Evolutionary conservation across 2,329 filamentous ascomycete species (phyloP).

Genomic region (Cadophora sp.): DNA sequence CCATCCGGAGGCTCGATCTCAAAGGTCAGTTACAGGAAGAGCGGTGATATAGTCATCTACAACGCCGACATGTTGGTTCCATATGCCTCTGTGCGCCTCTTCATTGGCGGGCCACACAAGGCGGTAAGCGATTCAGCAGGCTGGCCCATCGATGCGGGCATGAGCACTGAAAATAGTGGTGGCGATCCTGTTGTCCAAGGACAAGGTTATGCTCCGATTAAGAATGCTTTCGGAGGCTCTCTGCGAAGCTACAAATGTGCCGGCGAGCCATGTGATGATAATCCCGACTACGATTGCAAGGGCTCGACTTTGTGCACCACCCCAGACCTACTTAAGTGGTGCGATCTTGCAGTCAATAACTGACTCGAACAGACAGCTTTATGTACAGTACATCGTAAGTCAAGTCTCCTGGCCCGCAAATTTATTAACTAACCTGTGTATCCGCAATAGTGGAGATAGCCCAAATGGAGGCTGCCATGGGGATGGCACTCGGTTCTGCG

Average conservation of each 20-base stretch:
- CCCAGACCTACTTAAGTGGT: not conserved
- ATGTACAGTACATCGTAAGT: not conserved
- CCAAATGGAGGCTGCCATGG: not conserved
- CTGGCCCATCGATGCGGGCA: not conserved
- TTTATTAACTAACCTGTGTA: too few species aligned
- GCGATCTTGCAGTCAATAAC: not conserved
- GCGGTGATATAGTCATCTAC: not conserved
- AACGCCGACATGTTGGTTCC: conserved; percentile 16
- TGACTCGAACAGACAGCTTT: not conserved
- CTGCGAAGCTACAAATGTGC: not conserved
- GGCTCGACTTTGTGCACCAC: not conserved
- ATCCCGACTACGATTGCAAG: not conserved
- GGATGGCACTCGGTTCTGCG: not conserved
- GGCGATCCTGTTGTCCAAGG: not conserved
- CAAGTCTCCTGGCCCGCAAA: too few species aligned
- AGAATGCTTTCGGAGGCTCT: not conserved
- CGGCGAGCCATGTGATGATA: not conserved
- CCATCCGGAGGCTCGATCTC: not conserved
- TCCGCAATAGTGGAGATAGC: not conserved
- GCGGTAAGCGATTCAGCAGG: not conserved
- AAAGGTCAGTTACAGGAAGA: conserved; percentile 3
- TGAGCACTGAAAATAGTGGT: not conserved
- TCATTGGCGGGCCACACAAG: conserved; percentile 5
- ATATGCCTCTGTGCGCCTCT: conserved; percentile 10
- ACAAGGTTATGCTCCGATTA: not conserved